Percentiles rank a stretch among this genome's conserved stretches.
Conservation (phyloP, 495 filamentous ascomycete species). For the Letharia columbiana region DNA sequence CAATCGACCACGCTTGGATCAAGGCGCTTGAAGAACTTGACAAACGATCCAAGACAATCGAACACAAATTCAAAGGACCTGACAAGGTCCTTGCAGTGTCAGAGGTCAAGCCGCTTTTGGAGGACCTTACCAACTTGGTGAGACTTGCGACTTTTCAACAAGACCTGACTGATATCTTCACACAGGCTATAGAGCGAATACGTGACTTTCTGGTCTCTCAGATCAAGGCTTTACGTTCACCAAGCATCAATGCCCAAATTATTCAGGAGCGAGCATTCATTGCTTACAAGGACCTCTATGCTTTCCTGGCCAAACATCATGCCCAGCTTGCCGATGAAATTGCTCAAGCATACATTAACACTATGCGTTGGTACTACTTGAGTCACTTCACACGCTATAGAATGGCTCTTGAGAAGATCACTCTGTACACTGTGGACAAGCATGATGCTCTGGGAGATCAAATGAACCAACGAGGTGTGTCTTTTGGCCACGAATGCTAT, state of each 20-base stretch:
- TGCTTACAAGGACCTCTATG: conserved; percentile 75
- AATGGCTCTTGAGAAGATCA: conserved; percentile 72
- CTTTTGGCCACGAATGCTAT: conserved; percentile 7
- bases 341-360: conserved; percentile 89
- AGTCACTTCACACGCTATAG: conserved; percentile 87
- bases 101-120: conserved; percentile 77
- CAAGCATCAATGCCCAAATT: conserved; percentile 91
- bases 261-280: conserved; percentile 88
- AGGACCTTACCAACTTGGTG: conserved; percentile 75
- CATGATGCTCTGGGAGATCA: conserved; percentile 80
- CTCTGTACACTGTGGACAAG: conserved; percentile 71
- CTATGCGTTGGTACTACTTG: conserved; percentile 96
- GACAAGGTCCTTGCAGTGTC: conserved; percentile 61
- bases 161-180: conserved; percentile 15
- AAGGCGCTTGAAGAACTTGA: conserved; percentile 79
- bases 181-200: conserved; percentile 80
- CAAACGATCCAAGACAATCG: conserved; percentile 60
- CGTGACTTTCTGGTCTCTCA: conserved; percentile 88
- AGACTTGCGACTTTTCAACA: conserved; percentile 8
- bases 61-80: conserved; percentile 52
- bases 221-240: conserved; percentile 84
- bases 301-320: conserved; percentile 74
- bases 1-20: conserved; percentile 85
- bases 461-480: conserved; percentile 47
- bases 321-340: conserved; percentile 75